phyloP scores from a whole-genome alignment of 345 rosid genomes.

The Eucalyptus coolabah region DNA sequence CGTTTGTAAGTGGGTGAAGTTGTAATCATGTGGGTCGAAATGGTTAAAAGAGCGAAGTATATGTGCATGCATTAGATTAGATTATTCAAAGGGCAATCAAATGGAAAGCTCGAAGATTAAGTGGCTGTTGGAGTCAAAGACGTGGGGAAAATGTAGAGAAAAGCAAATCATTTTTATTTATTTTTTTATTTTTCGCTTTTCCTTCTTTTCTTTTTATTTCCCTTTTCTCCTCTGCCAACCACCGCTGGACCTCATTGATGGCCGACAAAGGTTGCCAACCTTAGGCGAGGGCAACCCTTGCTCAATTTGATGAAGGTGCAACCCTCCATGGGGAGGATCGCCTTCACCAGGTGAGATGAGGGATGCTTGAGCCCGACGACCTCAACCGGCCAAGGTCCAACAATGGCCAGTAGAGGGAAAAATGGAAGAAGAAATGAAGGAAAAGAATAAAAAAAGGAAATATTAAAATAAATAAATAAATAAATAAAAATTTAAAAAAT shows the following conservation, averaged over 20 bases:
- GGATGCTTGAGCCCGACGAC: too few relatives aligned
- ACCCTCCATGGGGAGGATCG: neutral
- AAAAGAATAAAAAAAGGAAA: too few relatives aligned
- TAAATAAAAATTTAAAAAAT: too few relatives aligned
- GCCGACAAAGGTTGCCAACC: accelerated
- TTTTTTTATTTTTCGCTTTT: too few relatives aligned
- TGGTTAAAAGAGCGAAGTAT: neutral
- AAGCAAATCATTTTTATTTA: too few relatives aligned
- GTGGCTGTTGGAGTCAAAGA: neutral
- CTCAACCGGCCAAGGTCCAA: too few relatives aligned
- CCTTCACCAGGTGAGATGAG: accelerated
- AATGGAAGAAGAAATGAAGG: too few relatives aligned
- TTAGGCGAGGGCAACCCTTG: too few relatives aligned
- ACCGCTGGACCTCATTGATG: accelerated
- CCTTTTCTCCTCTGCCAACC: accelerated
- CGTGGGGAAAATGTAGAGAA: neutral
- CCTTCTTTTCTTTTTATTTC: too few relatives aligned
- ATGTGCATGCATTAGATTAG: neutral
- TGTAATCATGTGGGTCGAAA: neutral
- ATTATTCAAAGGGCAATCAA: neutral
- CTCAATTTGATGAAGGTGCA: too few relatives aligned
- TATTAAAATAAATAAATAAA: too few relatives aligned
- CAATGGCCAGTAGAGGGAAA: too few relatives aligned
- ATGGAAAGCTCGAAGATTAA: neutral
- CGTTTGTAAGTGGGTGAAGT: neutral